Conservation (phyloP, 2,329 filamentous ascomycete genomes). For the Teratosphaeriaceae sp. region DNA sequence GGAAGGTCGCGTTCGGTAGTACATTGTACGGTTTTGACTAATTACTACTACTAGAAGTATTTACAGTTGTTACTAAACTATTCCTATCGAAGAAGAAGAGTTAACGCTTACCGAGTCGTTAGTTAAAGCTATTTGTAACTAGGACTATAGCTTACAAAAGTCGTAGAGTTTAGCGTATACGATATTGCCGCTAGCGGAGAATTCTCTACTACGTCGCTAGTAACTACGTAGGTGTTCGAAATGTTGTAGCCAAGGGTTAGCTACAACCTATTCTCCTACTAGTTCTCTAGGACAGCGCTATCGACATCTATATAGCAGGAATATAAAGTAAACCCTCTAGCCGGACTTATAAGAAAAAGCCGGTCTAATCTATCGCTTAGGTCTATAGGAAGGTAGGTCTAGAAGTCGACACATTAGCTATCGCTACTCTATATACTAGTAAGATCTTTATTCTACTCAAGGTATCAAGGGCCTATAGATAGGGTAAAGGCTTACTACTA, state of each 20-base stretch:
- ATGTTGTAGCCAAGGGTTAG: not conserved
- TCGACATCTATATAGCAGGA: conserved; percentile 1
- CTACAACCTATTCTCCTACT: conserved; percentile 1
- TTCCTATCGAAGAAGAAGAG: conserved; percentile 11
- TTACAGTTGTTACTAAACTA: conserved; percentile 8
- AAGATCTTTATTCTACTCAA: not conserved
- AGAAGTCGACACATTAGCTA: conserved; percentile 1
- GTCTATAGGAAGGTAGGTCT: conserved; percentile 1
- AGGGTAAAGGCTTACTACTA: conserved; percentile 1
- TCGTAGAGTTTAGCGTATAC: conserved; percentile 1
- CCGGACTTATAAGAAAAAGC: not conserved
- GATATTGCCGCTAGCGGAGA: conserved; percentile 2
- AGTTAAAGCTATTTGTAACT: not conserved
- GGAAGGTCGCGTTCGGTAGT: not conserved
- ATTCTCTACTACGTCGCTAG: not conserved
- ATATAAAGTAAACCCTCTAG: not conserved
- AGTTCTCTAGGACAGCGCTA: conserved; percentile 1
- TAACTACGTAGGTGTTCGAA: conserved; percentile 1
- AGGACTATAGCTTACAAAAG: not conserved
- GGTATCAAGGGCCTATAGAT: not conserved
- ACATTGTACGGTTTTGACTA: conserved; percentile 3
- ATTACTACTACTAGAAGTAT: conserved; percentile 2
- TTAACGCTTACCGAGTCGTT: conserved; percentile 4
- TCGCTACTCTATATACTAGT: not conserved
- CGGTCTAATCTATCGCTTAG: conserved; percentile 1